These are phyloP conservation scores for Penicillium malachiteum DNA, from an alignment of 495 filamentous ascomycete species.

Conservation along the genomic window DNA sequence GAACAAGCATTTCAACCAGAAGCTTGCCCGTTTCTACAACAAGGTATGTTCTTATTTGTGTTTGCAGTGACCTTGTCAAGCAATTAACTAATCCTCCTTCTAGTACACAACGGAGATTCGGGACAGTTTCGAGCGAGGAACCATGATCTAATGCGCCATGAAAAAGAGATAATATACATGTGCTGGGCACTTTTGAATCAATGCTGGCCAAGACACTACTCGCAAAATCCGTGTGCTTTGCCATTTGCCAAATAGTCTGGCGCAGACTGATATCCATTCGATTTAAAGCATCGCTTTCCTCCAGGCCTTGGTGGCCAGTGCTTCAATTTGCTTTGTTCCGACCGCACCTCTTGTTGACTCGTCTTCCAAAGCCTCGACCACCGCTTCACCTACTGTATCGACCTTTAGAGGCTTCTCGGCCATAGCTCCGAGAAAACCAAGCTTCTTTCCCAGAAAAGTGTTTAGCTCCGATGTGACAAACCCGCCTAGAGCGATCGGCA, in stretches of 20 bases:
- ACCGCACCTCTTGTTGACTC: constrained; percentile 66
- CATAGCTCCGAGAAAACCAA: constrained; percentile 73
- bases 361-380: constrained; percentile 76
- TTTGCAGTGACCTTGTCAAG: not conserved
- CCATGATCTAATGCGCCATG: constrained; percentile 48
- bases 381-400: constrained; percentile 79
- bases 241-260: not conserved
- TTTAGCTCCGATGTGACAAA: constrained; percentile 70
- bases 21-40: constrained; percentile 92
- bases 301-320: constrained; percentile 73
- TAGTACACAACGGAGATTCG: constrained; percentile 94
- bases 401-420: constrained; percentile 83
- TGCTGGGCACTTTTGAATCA: constrained; percentile 10
- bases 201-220: constrained; percentile 2
- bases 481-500: constrained; percentile 76
- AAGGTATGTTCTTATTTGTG: constrained; percentile 57
- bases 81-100: constrained; percentile 30
- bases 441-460: constrained; percentile 64
- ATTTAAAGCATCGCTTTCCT: constrained; percentile 74
- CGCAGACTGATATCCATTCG: not conserved
- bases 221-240: not conserved
- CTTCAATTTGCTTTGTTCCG: constrained; percentile 67
- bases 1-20: constrained; percentile 99
- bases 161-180: constrained; percentile 27
- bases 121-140: constrained; percentile 96